Percentiles rank a stretch among this genome's conserved stretches.
phyloP scores from a whole-genome alignment of 345 rosid genomes.

The Raphanus sativus region DNA sequence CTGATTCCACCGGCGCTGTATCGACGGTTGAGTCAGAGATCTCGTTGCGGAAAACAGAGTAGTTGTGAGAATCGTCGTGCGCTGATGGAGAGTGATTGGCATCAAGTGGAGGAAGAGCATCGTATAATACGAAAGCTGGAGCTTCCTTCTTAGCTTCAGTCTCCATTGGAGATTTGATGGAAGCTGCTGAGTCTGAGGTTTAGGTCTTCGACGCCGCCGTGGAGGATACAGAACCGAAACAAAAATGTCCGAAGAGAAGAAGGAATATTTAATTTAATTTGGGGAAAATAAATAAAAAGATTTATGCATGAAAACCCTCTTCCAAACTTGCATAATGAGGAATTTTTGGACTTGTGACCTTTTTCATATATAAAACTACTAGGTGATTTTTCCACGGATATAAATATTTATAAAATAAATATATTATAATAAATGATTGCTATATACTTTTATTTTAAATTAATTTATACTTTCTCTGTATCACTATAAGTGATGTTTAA shows the following conservation, averaged over 20 bases:
- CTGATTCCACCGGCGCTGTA: conserved; percentile 36
- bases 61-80: conserved; percentile 41
- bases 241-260: neutral
- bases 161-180: conserved; percentile 38
- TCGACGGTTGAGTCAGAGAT: conserved; percentile 47
- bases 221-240: neutral
- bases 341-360: too few species aligned
- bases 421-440: too few species aligned
- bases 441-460: too few species aligned
- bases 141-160: conserved; percentile 35
- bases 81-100: conserved; percentile 31
- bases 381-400: too few species aligned
- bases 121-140: conserved; percentile 52
- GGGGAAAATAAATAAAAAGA: too few species aligned
- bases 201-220: conserved; percentile 38
- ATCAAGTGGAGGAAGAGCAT: conserved; percentile 52
- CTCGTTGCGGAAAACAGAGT: conserved; percentile 72
- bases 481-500: too few species aligned
- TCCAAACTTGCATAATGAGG: too few species aligned
- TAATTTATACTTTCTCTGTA: too few species aligned
- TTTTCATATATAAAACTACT: too few species aligned
- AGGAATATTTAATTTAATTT: neutral
- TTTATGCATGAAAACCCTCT: too few species aligned
- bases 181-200: conserved; percentile 23
- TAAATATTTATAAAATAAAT: too few species aligned